Evolutionary conservation across 2,329 filamentous ascomycete genomes (phyloP).

Genomic region (Chalaropsis ovoidea): DNA sequence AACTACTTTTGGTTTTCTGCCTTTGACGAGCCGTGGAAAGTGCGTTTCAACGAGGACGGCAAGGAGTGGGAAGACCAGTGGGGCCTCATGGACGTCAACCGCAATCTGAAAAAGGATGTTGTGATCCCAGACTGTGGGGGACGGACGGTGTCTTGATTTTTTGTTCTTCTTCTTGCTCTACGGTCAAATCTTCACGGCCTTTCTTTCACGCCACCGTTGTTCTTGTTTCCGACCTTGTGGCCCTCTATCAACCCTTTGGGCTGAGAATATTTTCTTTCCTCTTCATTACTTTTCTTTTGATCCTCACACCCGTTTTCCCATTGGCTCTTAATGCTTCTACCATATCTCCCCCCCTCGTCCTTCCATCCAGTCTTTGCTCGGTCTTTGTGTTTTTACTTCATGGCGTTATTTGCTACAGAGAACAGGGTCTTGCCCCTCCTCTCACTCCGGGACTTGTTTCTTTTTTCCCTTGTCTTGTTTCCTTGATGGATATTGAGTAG

Average conservation of each 20-base stretch:
- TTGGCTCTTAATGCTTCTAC: no score
- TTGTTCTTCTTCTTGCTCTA: background rate
- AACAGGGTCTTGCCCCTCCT: no score
- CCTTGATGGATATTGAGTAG: no score
- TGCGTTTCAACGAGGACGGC: slow-evolving; percentile 54
- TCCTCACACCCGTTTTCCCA: no score
- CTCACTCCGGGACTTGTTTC: no score
- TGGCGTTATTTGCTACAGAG: no score
- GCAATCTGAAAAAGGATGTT: slow-evolving; percentile 73
- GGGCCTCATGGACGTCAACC: slow-evolving; percentile 78
- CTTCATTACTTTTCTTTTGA: background rate
- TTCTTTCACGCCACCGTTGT: background rate
- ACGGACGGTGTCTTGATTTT: slow-evolving; percentile 45
- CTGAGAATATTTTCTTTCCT: no score
- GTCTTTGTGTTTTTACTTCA: no score
- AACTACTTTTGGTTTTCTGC: slow-evolving; percentile 97
- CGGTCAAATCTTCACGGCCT: background rate
- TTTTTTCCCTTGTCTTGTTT: no score
- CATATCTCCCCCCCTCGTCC: no score
- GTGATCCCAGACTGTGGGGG: slow-evolving; percentile 81
- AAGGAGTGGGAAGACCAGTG: slow-evolving; percentile 91
- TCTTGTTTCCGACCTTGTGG: background rate
- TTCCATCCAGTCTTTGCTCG: no score
- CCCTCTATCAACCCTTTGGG: no score
- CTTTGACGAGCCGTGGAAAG: slow-evolving; percentile 95